Evolutionary conservation across 208 protist species (phyloP).

Genomic region (Phytomonas francai): DNA sequence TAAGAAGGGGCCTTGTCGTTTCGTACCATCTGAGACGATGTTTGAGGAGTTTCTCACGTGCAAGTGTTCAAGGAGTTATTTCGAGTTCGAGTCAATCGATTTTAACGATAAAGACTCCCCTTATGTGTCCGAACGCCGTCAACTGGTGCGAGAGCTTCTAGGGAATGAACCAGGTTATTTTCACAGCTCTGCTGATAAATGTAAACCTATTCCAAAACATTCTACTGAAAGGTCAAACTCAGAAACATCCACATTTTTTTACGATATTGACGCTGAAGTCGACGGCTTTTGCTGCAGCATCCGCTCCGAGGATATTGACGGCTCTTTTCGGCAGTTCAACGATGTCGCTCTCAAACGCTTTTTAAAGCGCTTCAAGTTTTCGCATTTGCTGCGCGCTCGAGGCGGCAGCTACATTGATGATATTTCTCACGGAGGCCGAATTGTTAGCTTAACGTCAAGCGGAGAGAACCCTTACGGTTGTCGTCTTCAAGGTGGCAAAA

Average conservation of each 20-base stretch:
- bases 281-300: constrained; percentile 36
- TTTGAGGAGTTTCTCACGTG: constrained; percentile 7
- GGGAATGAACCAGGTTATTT: constrained; percentile 44
- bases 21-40: constrained; percentile 4
- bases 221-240: neutral
- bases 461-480: neutral
- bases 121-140: constrained; percentile 18
- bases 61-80: neutral
- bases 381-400: constrained; percentile 37
- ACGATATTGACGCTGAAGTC: constrained; percentile 6
- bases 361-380: constrained; percentile 44
- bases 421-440: neutral
- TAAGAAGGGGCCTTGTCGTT: neutral
- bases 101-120: constrained; percentile 10
- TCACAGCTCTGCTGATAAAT: neutral
- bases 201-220: neutral
- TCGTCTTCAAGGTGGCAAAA: neutral
- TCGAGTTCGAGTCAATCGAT: constrained; percentile 6
- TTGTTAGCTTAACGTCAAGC: neutral
- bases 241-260: neutral
- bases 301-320: constrained; percentile 12
- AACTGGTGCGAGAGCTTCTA: constrained; percentile 62
- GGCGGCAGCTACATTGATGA: constrained; percentile 16
- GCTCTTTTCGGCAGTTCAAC: constrained; percentile 48
- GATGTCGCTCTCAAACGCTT: constrained; percentile 34